A percentile compares a stretch with the other conserved stretches of the same genome.
Evolutionary conservation across 2,329 filamentous ascomycete genomes (phyloP).

Genomic region (Alternaria ethzedia): DNA sequence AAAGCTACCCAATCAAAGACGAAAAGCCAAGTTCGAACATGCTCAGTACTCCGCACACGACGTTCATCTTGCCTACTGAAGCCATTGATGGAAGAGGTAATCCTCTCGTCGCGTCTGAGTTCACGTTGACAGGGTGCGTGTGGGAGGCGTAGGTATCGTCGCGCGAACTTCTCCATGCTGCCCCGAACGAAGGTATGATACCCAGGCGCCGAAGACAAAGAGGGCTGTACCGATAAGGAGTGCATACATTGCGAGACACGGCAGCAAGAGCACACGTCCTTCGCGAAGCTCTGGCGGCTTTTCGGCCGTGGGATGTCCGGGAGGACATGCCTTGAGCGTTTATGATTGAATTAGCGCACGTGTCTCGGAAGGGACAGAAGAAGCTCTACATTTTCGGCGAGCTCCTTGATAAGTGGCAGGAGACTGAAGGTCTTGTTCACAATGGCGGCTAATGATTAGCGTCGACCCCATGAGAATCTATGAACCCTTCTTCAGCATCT

Average conservation of each 20-base stretch:
- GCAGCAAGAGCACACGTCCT: background rate
- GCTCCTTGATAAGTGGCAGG: background rate
- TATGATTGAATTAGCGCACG: background rate
- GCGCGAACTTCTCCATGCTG: background rate
- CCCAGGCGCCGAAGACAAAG: background rate
- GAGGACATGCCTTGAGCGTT: background rate
- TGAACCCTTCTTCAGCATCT: background rate
- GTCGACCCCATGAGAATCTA: background rate
- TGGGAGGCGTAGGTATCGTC: background rate
- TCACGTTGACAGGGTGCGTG: background rate
- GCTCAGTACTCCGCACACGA: background rate
- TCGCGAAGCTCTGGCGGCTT: background rate
- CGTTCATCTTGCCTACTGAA: background rate
- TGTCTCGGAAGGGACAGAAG: background rate
- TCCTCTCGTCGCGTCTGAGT: background rate
- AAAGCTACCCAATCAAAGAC: background rate
- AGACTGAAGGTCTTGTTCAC: background rate
- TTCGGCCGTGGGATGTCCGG: background rate
- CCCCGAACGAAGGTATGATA: background rate
- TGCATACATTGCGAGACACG: background rate
- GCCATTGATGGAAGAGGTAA: background rate
- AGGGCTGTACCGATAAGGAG: background rate
- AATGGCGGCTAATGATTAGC: background rate
- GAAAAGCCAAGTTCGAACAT: background rate
- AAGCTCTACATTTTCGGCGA: background rate